A percentile compares a stretch with the other conserved stretches of the same genome.
Conservation (phyloP, 179 eudicot species). For the Drosera spatulata region DNA sequence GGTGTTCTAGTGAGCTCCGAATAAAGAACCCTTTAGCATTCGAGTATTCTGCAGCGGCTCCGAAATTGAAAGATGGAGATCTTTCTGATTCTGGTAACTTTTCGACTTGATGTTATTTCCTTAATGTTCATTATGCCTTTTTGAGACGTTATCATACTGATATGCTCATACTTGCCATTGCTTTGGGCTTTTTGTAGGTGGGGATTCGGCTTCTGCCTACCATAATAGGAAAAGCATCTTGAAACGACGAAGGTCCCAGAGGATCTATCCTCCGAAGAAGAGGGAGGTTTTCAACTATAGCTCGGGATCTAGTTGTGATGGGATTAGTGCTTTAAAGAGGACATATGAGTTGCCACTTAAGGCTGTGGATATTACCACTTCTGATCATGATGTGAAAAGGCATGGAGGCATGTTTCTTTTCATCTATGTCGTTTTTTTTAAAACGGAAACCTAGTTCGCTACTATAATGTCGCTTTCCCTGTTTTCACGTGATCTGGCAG, state of each 20-base stretch:
- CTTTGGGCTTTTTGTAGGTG: constrained; percentile 18
- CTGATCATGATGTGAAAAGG: constrained; percentile 19
- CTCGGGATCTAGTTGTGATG: constrained; percentile 34
- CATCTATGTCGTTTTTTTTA: background rate
- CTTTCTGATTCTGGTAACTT: constrained; percentile 40
- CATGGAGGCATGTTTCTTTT: constrained; percentile 36
- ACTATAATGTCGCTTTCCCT: constrained; percentile 9
- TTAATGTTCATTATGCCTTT: background rate
- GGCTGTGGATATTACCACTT: constrained; percentile 16
- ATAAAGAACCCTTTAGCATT: constrained; percentile 53
- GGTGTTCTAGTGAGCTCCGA: constrained; percentile 44
- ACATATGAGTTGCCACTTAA: constrained; percentile 28
- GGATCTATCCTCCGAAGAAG: constrained; percentile 78
- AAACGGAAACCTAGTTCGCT: background rate
- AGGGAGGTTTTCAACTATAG: constrained; percentile 39
- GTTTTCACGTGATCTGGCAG: constrained; percentile 32
- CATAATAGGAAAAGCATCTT: constrained; percentile 32
- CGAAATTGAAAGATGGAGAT: constrained; percentile 37
- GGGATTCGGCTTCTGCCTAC: constrained; percentile 34
- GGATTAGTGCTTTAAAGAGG: constrained; percentile 23
- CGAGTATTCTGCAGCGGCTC: constrained; percentile 41
- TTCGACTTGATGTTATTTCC: background rate
- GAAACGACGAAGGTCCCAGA: constrained; percentile 57
- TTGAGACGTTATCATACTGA: background rate
- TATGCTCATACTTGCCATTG: background rate